A percentile compares a stretch with the other conserved stretches of the same genome.
phyloP scores from a whole-genome alignment of 2,329 filamentous ascomycete species.

The Fusarium pilosicola region DNA sequence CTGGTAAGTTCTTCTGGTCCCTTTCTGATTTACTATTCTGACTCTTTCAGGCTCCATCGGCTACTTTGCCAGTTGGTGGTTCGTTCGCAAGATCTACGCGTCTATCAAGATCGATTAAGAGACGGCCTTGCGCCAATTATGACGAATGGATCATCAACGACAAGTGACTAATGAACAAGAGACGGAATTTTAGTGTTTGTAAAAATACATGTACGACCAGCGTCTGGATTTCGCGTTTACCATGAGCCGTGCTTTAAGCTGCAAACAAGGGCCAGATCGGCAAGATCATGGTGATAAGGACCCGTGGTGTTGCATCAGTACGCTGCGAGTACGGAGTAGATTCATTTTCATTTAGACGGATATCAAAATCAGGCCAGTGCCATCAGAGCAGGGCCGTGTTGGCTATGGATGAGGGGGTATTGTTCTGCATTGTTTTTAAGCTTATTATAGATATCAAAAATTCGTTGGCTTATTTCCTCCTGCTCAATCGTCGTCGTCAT shows the following conservation, averaged over 20 bases:
- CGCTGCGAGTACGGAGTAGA: slow-evolving; percentile 27
- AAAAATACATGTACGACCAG: slow-evolving; percentile 48
- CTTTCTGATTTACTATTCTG: slow-evolving; percentile 12
- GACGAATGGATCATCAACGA: slow-evolving; percentile 18
- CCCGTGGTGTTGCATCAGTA: slow-evolving; percentile 15
- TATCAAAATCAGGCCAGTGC: slow-evolving; percentile 21
- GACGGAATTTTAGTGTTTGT: slow-evolving; percentile 39
- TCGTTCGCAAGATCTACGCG: slow-evolving; percentile 91
- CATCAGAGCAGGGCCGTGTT: slow-evolving; percentile 21
- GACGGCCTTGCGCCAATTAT: not conserved
- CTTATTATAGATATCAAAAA: slow-evolving; percentile 31
- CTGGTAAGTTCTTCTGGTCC: slow-evolving; percentile 66
- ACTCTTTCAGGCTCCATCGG: slow-evolving; percentile 82
- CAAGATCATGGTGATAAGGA: not conserved
- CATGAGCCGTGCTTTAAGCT: not conserved
- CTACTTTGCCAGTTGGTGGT: slow-evolving; percentile 94
- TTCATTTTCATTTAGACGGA: slow-evolving; percentile 32
- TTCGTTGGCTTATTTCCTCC: not conserved
- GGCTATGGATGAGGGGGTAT: slow-evolving; percentile 25
- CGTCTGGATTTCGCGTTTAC: slow-evolving; percentile 33
- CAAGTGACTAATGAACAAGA: slow-evolving; percentile 34
- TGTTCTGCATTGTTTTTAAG: slow-evolving; percentile 21
- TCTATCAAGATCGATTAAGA: slow-evolving; percentile 96
- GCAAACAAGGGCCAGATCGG: not conserved
- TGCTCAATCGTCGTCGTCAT: slow-evolving; percentile 47